phyloP scores from a whole-genome alignment of 2,329 filamentous ascomycete genomes.

The Stagonosporopsis cucurbitacearum region DNA sequence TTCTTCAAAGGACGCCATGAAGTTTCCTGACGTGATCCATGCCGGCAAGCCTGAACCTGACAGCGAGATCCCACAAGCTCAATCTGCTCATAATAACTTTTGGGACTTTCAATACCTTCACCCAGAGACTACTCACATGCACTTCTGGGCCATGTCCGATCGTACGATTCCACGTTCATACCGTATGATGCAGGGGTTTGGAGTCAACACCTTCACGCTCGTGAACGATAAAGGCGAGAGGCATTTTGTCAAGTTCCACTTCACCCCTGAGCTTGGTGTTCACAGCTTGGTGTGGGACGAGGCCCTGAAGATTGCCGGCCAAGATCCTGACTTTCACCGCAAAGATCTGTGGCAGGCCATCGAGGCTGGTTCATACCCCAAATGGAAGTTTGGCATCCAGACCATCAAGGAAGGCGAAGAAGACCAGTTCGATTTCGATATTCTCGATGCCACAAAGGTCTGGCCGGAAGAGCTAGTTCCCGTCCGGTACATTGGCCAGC shows the following conservation, averaged over 20 bases:
- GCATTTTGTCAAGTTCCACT: constrained; percentile 80
- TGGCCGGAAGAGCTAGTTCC: constrained; percentile 83
- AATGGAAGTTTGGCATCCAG: constrained; percentile 86
- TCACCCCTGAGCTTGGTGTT: constrained; percentile 75
- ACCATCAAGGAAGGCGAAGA: constrained; percentile 73
- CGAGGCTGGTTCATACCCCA: constrained; percentile 71
- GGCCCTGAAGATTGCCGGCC: constrained; percentile 68
- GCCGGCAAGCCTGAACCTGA: constrained; percentile 73
- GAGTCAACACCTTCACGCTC: constrained; percentile 79
- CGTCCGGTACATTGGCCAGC: constrained; percentile 76
- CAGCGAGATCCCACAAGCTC: constrained; percentile 73
- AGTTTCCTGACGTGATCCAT: constrained; percentile 72
- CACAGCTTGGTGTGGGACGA: constrained; percentile 83
- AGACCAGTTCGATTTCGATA: constrained; percentile 83
- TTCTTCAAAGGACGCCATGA: constrained; percentile 78
- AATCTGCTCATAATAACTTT: constrained; percentile 75
- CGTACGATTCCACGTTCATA: constrained; percentile 74
- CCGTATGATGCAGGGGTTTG: constrained; percentile 87
- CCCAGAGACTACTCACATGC: constrained; percentile 78
- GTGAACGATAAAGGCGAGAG: constrained; percentile 71
- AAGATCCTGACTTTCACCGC: constrained; percentile 80
- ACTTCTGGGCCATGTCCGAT: constrained; percentile 80
- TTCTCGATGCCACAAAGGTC: constrained; percentile 83
- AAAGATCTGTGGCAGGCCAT: constrained; percentile 80
- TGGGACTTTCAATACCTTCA: constrained; percentile 75